These are phyloP conservation scores for Silybum marianum DNA, from an alignment of 129 eudicot species.

Conservation along the genomic window DNA sequence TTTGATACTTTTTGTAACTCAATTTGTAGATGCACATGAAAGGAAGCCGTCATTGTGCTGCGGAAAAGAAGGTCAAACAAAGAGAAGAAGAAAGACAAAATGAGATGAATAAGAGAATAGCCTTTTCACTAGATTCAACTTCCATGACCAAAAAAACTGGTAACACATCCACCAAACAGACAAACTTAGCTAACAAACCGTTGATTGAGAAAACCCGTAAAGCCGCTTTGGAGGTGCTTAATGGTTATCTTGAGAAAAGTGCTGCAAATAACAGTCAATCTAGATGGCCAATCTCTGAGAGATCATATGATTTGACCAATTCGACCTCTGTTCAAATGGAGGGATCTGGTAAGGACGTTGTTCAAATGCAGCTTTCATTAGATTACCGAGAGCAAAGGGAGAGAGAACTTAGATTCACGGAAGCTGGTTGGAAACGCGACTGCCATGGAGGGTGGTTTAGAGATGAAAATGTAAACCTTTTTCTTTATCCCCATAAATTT, in stretches of 20 bases:
- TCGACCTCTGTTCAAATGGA: constrained; percentile 12
- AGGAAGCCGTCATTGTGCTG: constrained; percentile 62
- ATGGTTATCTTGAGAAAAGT: constrained; percentile 14
- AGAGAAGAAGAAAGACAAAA: constrained; percentile 49
- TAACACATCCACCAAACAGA: constrained; percentile 16
- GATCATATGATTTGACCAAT: constrained; percentile 11
- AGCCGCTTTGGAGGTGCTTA: constrained; percentile 52
- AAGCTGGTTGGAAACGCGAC: constrained; percentile 83
- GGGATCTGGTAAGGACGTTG: constrained; percentile 25
- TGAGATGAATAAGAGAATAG: constrained; percentile 58
- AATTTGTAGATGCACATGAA: constrained; percentile 57
- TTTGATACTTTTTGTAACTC: neutral
- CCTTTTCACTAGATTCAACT: constrained; percentile 43
- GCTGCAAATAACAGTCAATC: constrained; percentile 17
- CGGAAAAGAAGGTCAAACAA: constrained; percentile 54
- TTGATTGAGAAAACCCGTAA: constrained; percentile 52
- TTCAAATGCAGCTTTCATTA: constrained; percentile 24
- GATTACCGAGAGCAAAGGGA: constrained; percentile 51
- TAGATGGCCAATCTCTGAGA: neutral
- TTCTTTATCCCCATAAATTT: neutral
- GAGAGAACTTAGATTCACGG: constrained; percentile 73
- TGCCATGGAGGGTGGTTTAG: constrained; percentile 78
- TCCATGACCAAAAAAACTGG: constrained; percentile 17
- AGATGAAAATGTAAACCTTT: constrained; percentile 80
- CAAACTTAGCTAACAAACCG: constrained; percentile 44